Evolutionary conservation across 306 rosid species (phyloP), one percentile per base, ranked within the genome.

Genomic region (Acacia melanoxylon): DNA sequence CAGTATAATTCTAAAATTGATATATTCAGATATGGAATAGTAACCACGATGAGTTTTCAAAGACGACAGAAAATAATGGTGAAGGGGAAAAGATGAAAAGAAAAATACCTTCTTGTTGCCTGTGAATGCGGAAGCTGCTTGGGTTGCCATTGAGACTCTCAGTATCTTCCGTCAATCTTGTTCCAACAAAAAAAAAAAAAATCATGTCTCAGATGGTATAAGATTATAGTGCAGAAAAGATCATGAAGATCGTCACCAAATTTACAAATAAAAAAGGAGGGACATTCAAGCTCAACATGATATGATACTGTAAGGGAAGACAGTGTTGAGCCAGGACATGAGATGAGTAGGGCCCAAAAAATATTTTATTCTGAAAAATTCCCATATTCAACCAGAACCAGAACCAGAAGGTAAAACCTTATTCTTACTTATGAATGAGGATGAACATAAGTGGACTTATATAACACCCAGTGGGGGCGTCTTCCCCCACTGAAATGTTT

Each of bases 41-140:
- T 33, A 27, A n/a, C 8, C 14, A 73, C 29, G 1, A 15, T 0
- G 6, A 3, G n/a, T 0, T 46, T 56, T 52, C 46, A 19, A 74
- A 75, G n/a, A 35, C 13, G 41, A 27, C 17, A 15, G 22, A 59
- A 58, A 2, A 27, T 24, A 76, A 40, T 1, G 1, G 41, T 40
- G 17, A 75, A 56, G 68, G 40, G 67, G 35, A 25, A 37, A 25
- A 11, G 12, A 1, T n/a, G 24, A 5, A 24, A 22, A 25, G 67
- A 11, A 69, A 78, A 61, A 74, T 33, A 87, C 90, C 88, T 87
- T 87, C 84, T 76, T 48, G 85, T 87, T 84, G 66, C 81, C 81
- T 3, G 3, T 83, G 74, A 87, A 87, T 35, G 78, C 29, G 2
- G 31, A 1, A 29, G 31, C 31, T 29, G 83, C 86, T 87, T 84